Base-by-base conservation (phyloP, 306 rosid species). In the Crotalaria pallida region DNA sequence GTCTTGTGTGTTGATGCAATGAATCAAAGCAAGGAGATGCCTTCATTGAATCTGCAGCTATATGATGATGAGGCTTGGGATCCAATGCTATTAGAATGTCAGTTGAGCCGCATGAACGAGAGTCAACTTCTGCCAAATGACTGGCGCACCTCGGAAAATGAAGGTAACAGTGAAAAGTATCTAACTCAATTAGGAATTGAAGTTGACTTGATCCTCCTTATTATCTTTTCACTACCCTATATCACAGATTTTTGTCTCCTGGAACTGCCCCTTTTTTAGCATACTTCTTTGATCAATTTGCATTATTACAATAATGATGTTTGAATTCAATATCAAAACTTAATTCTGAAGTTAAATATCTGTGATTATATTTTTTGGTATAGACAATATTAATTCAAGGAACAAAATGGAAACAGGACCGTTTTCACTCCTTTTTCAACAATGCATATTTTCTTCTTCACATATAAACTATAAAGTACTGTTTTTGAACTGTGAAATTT, bases 61-160 rank as follows among this genome's bases (percentile, higher is more conserved):
- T 13, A 58, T 40, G 74, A 33, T 58, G 61, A 58, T 36, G 45
- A 33, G 17, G 2, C 27, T 24, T 49, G 55, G 69, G 80, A 76
- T 67, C 69, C 80, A 47, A 67, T 76, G 80, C 56, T 67, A 17
- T 12, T 76, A 49, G 75, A 76, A 40, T 58, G 18, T 38, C 75
- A 49, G 18, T 36, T 76, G 52, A 48, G 58, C 24, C 0, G 13
- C 44, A 57, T 45, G 33, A 15, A 44, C 21, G 79, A 56, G 33
- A 75, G 56, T 34, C 69, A 1, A 10, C 40, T 19, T 49, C 11
- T 38, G 36, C 26, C 36, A 31, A 31, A 45, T 21, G 8, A 15
- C 12, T 23, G 27, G 23, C 56, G 34, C 29, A 9, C 36, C 58
- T 45, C 16, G 1, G 26, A 47, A 29, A 17, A 49, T 27, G 36